Conservation (phyloP, 2,329 filamentous ascomycete genomes). For the Lasiodiplodia citricola region DNA sequence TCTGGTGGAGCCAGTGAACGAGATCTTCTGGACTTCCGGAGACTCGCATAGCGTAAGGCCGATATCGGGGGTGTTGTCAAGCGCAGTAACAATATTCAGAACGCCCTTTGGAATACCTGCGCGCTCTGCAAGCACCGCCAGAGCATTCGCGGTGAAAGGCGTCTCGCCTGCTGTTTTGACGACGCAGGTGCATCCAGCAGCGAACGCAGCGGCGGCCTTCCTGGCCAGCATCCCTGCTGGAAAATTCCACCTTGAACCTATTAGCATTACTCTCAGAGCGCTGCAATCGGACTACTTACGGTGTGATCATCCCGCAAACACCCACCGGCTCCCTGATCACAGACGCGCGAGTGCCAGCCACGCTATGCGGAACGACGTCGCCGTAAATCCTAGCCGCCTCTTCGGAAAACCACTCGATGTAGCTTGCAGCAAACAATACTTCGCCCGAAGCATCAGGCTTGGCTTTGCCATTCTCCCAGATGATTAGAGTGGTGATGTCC, state of each 20-base stretch:
- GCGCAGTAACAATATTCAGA: constrained; percentile 45
- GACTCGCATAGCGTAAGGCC: constrained; percentile 42
- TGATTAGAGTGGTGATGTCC: constrained; percentile 32
- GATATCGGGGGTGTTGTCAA: constrained; percentile 26
- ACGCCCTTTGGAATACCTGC: constrained; percentile 49
- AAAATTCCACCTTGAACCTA: constrained; percentile 41
- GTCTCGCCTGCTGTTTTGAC: constrained; percentile 48
- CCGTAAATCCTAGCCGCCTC: constrained; percentile 68
- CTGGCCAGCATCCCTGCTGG: constrained; percentile 39
- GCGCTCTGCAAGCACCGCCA: constrained; percentile 44
- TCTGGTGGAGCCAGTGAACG: constrained; percentile 49
- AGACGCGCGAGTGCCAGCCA: constrained; percentile 68
- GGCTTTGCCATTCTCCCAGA: constrained; percentile 76
- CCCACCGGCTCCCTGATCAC: constrained; percentile 67
- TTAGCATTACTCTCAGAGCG: not conserved
- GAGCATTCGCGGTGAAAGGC: constrained; percentile 44
- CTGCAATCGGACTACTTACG: constrained; percentile 17
- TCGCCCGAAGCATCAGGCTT: constrained; percentile 56
- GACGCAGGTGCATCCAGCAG: constrained; percentile 43
- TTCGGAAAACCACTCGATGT: constrained; percentile 63
- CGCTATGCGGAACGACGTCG: constrained; percentile 62
- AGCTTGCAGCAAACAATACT: constrained; percentile 42
- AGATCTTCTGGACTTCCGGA: constrained; percentile 47
- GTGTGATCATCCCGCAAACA: constrained; percentile 48
- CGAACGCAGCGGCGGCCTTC: constrained; percentile 43